Base-by-base conservation (phyloP, 2,329 filamentous ascomycete species). In the Alternaria sp. region DNA sequence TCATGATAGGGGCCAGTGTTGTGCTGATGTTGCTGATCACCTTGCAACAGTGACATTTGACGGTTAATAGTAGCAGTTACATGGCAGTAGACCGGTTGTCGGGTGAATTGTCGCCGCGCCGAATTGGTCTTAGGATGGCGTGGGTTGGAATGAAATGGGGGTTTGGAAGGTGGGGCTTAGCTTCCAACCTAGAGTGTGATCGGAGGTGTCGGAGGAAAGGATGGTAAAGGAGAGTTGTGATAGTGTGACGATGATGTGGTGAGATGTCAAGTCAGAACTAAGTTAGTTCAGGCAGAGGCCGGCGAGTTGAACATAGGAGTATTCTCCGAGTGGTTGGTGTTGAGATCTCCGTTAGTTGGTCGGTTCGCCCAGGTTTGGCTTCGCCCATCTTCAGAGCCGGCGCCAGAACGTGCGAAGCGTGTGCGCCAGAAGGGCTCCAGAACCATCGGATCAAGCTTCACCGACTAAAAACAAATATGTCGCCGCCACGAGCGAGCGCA, bases 401-500 rank as follows among this genome's bases (percentile, higher is more conserved):
- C 43, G 43, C 25, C 25, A 45, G 41, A 44, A 49, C 46, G 46
- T 49, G 46, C 30, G 46, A 50, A 16, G 46, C 46, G 46, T 43
- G 40, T 25, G 30, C 46, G 22, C 30, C 20, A 50, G 46, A 38
- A 50, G 46, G 22, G 46, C 46, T 16, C 32, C 32, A 50, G 46
- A 50, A 34, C 14, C 46, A 36, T 50, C 46, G 30, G 46, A 50
- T 36, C 14, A 10, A n/a, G 30, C 46, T 36, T 50, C 8, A 12
- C 20, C 30, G 46, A 50, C 12, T 16, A 36, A 50, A 50, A 50
- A 38, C 32, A 38, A 25, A 38, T 25, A 7, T 27, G 22, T 25
- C 7, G 8, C 4, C 4, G 32, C 10, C 46, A 30, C 46, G 30
- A 25, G n/a, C 20, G 20, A 11, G 14, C 3, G 7, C 20, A 27